Evolutionary conservation across 2,329 filamentous ascomycete genomes (phyloP), one percentile per base, ranked within the genome.

Genomic region (Acrocalymma vagum): DNA sequence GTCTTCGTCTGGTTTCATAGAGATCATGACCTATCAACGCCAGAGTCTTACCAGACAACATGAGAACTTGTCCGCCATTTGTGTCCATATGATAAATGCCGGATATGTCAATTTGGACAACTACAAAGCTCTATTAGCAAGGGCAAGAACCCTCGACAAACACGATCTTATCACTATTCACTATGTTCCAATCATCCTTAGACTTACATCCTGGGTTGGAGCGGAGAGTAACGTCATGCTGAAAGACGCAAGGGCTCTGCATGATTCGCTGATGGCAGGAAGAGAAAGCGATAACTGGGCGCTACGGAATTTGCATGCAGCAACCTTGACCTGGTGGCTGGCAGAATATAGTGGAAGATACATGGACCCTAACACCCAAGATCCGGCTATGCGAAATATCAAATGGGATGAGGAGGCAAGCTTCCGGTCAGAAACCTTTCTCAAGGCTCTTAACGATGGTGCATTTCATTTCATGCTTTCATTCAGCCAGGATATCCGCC

Each of bases 301-400:
- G 15, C 68, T 95, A 25, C 78, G 85, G 11, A 87, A 86, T 55
- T 79, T 97, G 9, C 87, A 92, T 57, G 89, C 92, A 29, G 87
- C 90, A 3, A 80, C 92, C 9, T 81, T 83, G 38, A 83, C 87
- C 4, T 91, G 89, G 80, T 99, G 94, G 94, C 80, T 96, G 30
- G 86, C 90, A 21, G 91, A 97, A 62, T 96, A 96, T 71, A 94
- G 89, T 53, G 90, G 90, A 3, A 89, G 90, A 77, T 96, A 92
- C 65, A 79, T 89, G 42, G 90, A 95, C 55, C 82, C 86, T 57
- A 80, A 82, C 14, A 79, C 82, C 22, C 51, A 64, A 77, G 81
- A 48, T 78, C 81, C 32, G 13, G 60, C 63, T 14, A 48, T 67
- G 23, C 55, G 55, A 20, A 81, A 80, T 31, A 80, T 87, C 39